Evolutionary conservation across 352 stramenopile genomes (phyloP), one percentile per base, ranked within the genome.

Genomic region (Globisporangium solare): DNA sequence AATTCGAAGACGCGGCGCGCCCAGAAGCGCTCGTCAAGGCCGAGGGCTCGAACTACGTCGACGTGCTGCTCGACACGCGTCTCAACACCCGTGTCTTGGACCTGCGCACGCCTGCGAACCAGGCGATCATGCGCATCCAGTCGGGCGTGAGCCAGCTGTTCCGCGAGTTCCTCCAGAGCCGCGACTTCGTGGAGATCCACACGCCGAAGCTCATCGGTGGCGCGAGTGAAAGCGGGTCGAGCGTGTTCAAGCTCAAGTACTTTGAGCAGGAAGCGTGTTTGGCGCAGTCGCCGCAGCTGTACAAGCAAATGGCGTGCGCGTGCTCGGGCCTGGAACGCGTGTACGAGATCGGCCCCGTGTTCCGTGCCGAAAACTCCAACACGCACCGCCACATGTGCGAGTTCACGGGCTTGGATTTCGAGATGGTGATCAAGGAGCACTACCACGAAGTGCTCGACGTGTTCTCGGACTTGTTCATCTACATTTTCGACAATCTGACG

Each of bases 351-450:
- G 97, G 96, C 15, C 97, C 97, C 6, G 97, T 99, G 8, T 99
- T 99, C 74, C 94, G 97, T 68, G 97, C 97, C 6, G 97, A 99
- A 77, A 99, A 99, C 76, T 98, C 88, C 51, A 98, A 99, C 76
- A 99, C 97, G 40, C 85, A 97, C 67, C 87, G 97, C 64, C 97
- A 99, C 81, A 94, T 99, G 76, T 99, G 97, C 78, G 97, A 99
- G 79, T 99, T 99, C 72, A 98, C 97, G 63, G 97, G 97, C 39
- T 86, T 99, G 47, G 97, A 99, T 77, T 83, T 99, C 47, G 97
- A 99, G 75, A 99, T 99, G 97, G 90, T 90, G 43, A 99, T 99
- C 79, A 96, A 98, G 66, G 96, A 99, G 70, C 96, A 99, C 88
- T 99, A 99, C 79, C 94, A 99, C 67, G 97, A 99, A 74, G 85